phyloP scores from a whole-genome alignment of 441 rosid genomes.

The Geranium incanum region DNA sequence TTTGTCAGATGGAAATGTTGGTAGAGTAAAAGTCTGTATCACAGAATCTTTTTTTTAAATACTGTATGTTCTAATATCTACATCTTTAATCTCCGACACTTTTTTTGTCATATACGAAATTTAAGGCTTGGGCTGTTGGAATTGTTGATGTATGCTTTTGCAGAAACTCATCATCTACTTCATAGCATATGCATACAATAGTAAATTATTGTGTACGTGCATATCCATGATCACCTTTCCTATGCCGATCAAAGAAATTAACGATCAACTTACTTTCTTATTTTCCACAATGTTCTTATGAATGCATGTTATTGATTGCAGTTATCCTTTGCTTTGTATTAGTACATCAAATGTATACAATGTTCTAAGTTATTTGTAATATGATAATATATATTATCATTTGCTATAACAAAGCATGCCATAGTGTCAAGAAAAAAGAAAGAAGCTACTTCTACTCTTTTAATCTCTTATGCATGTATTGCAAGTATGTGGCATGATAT shows the following conservation, averaged over 20 bases:
- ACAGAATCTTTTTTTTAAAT: background rate
- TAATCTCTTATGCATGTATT: background rate
- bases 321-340: background rate
- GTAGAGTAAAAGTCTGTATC: background rate
- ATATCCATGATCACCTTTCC: background rate
- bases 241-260: background rate
- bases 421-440: background rate
- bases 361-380: background rate
- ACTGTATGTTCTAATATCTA: background rate
- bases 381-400: background rate
- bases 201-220: background rate
- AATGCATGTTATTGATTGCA: background rate
- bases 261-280: background rate
- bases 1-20: slow-evolving; percentile 15
- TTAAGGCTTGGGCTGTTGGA: background rate
- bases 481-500: background rate
- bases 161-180: background rate
- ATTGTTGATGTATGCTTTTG: background rate
- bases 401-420: background rate
- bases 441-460: background rate
- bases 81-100: background rate
- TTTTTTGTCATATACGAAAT: background rate
- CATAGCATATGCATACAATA: background rate
- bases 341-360: background rate
- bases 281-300: background rate